phyloP scores from a whole-genome alignment of 2,329 filamentous ascomycete genomes.

The Mariannaea sp. region DNA sequence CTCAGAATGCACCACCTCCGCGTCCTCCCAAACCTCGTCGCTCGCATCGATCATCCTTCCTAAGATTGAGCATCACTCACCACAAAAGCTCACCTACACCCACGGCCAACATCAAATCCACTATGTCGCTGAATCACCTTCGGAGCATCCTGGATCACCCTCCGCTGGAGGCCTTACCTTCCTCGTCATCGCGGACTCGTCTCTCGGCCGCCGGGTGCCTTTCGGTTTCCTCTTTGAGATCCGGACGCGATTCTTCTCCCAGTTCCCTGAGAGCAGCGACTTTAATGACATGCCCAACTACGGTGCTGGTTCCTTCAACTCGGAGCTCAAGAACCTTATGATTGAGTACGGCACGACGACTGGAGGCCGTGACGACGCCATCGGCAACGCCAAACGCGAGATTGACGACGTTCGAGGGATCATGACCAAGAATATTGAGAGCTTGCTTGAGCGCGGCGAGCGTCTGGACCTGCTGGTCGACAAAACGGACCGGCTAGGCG shows the following conservation, averaged over 20 bases:
- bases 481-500: slow-evolving; percentile 91
- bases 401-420: slow-evolving; percentile 92
- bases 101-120: slow-evolving; percentile 93
- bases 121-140: slow-evolving; percentile 86
- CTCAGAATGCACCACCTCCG: slow-evolving; percentile 86
- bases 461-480: slow-evolving; percentile 92
- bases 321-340: slow-evolving; percentile 76
- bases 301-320: slow-evolving; percentile 87
- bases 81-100: slow-evolving; percentile 92
- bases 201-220: slow-evolving; percentile 83
- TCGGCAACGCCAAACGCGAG: slow-evolving; percentile 81
- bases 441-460: slow-evolving; percentile 86
- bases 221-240: slow-evolving; percentile 93
- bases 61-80: slow-evolving; percentile 80
- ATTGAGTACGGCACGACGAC: slow-evolving; percentile 81
- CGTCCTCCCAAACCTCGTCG: slow-evolving; percentile 80
- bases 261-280: slow-evolving; percentile 70
- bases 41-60: slow-evolving; percentile 94
- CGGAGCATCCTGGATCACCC: slow-evolving; percentile 60
- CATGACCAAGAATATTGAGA: slow-evolving; percentile 95
- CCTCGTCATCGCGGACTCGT: slow-evolving; percentile 82
- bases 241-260: slow-evolving; percentile 80
- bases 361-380: slow-evolving; percentile 77
- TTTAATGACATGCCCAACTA: slow-evolving; percentile 84
- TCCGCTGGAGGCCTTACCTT: slow-evolving; percentile 86